Base-by-base conservation (phyloP, 441 rosid genomes). In the Adansonia madagascariensis region DNA sequence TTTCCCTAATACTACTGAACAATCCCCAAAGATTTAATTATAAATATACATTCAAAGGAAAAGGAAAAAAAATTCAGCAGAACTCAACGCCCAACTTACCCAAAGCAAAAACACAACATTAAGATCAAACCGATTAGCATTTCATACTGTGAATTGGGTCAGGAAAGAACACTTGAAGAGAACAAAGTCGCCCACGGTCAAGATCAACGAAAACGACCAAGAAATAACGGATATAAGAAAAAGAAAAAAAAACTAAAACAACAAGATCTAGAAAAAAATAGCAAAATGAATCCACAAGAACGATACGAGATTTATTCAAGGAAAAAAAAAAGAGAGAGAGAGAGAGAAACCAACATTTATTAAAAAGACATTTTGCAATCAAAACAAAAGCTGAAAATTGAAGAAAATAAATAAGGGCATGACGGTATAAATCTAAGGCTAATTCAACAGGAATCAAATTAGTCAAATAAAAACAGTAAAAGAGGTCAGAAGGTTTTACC, bases 91-190 rank as follows among this genome's bases (percentile, higher is more conserved):
- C 31, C 31, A 27, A 27, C 31, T 27, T 1, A 64, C 7, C 14
- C 17, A 18, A 17, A 2, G 8, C 4, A 35, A 18, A 18, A 67
- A 12, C 15, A 24, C 72, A 1, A 24, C 8, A 44, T 43, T 4
- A 8, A 69, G 12, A 49, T 69, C 73, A 69, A 11, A 69, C 12
- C 20, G 12, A 47, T 12, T 69, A 69, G 57, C 57, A 18, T 69
- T 69, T 47, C 27, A 17, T 17, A n/a, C 3, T 12, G 8, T 31
- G 44, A 14, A 62, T 3, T 27, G 14, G 15, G 65, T 24, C 15
- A 27, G 8, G 43, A 2, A 61, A 61, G 17, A 61, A 0, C 31
- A 27, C 31, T 27, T 27, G 31, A 22, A 60, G 12, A 39, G 6
- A 15, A 0, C 8, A n/a, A 41, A 65, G n/a, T 65, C 27, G 20